Evolutionary conservation across 805 yeast genomes (phyloP).

Genomic region (Hanseniaspora clermontiae): DNA sequence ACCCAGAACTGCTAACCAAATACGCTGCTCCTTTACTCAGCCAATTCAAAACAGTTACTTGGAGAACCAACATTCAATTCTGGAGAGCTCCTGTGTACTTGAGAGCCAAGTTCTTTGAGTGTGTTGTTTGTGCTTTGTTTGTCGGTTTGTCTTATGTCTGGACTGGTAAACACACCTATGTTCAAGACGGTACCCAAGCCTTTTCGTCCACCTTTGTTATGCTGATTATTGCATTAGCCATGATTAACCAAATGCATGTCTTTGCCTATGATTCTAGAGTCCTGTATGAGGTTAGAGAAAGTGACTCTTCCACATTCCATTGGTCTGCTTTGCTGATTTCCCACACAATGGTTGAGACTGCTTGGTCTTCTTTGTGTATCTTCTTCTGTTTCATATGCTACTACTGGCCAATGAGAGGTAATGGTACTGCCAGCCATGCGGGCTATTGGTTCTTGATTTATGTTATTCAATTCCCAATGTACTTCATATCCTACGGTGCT

Average conservation of each 20-base stretch:
- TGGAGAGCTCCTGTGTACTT: slow-evolving; percentile 53
- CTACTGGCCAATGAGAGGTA: slow-evolving; percentile 38
- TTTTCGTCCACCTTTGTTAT: slow-evolving; percentile 50
- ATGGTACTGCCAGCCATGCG: slow-evolving; percentile 35
- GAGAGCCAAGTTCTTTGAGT: slow-evolving; percentile 44
- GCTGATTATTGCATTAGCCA: slow-evolving; percentile 37
- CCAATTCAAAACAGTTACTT: slow-evolving; percentile 36
- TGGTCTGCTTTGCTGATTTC: slow-evolving; percentile 47
- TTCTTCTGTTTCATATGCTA: slow-evolving; percentile 33
- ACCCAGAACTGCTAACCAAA: slow-evolving; percentile 29
- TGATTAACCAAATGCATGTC: slow-evolving; percentile 53
- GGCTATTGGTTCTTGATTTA: slow-evolving; percentile 42
- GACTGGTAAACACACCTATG: slow-evolving; percentile 38
- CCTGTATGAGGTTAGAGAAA: slow-evolving; percentile 58
- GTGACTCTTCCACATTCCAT: slow-evolving; percentile 57
- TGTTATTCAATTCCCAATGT: slow-evolving; percentile 38
- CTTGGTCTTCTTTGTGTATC: slow-evolving; percentile 37
- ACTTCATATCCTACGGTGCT: slow-evolving; percentile 41
- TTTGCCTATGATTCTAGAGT: slow-evolving; percentile 47
- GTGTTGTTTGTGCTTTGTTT: slow-evolving; percentile 42
- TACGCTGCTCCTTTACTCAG: slow-evolving; percentile 35
- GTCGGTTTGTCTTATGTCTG: slow-evolving; percentile 59
- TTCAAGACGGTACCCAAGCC: slow-evolving; percentile 56
- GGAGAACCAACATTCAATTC: slow-evolving; percentile 46
- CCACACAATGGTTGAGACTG: slow-evolving; percentile 35